phyloP scores from a whole-genome alignment of 805 yeast genomes.

The Saccharomycopsis sp. region DNA sequence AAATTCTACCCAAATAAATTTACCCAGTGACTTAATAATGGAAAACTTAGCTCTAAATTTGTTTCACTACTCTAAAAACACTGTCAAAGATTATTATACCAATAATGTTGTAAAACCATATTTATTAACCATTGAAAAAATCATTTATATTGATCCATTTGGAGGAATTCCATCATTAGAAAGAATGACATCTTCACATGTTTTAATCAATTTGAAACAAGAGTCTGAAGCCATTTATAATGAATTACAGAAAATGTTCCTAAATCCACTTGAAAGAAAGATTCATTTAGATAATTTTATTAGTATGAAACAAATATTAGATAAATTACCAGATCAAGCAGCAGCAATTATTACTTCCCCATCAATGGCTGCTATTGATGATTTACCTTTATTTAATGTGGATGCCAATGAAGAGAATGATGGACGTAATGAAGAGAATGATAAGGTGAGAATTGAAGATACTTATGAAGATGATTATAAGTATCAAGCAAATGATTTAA shows the following conservation, averaged over 20 bases:
- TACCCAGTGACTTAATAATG: constrained; percentile 24
- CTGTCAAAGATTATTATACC: constrained; percentile 24
- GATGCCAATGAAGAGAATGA: not conserved
- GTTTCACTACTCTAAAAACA: constrained; percentile 22
- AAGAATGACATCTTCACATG: constrained; percentile 73
- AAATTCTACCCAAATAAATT: constrained; percentile 21
- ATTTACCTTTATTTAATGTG: constrained; percentile 3
- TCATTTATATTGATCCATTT: constrained; percentile 63
- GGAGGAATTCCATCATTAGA: constrained; percentile 93
- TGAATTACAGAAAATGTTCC: constrained; percentile 52
- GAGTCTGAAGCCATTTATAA: constrained; percentile 58
- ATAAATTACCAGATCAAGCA: constrained; percentile 40
- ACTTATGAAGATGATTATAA: constrained; percentile 12
- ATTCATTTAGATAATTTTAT: constrained; percentile 56
- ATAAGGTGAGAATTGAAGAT: constrained; percentile 7
- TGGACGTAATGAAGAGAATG: not conserved
- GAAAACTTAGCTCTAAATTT: constrained; percentile 32
- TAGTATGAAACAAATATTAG: constrained; percentile 51
- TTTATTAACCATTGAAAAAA: constrained; percentile 59
- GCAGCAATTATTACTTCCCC: constrained; percentile 89
- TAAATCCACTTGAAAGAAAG: constrained; percentile 34
- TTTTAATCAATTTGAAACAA: constrained; percentile 74
- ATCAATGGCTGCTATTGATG: constrained; percentile 43
- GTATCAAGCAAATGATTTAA: constrained; percentile 21
- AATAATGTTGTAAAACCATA: no score